phyloP scores from a whole-genome alignment of 2,329 filamentous ascomycete species.

The Neonectria ditissima region DNA sequence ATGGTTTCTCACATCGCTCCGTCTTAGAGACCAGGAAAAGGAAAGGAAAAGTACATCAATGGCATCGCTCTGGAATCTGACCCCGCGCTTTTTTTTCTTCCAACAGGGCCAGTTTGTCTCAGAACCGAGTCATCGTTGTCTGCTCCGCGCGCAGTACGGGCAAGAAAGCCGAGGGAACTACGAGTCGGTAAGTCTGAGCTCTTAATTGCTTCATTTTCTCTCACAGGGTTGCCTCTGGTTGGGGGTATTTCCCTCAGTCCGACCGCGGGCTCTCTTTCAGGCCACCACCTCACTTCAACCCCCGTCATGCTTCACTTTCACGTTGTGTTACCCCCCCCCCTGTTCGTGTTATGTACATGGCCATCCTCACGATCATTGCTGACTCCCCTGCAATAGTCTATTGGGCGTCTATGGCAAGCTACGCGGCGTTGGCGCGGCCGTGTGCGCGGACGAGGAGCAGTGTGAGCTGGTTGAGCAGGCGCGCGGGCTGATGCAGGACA shows the following conservation, averaged over 20 bases:
- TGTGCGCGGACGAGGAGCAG: slow-evolving; percentile 64
- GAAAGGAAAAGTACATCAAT: slow-evolving; percentile 21
- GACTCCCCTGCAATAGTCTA: slow-evolving; percentile 53
- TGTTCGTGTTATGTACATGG: background rate
- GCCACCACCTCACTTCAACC: background rate
- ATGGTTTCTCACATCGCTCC: slow-evolving; percentile 34
- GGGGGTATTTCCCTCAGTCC: slow-evolving; percentile 22
- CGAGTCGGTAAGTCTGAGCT: slow-evolving; percentile 78
- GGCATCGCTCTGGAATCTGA: slow-evolving; percentile 29
- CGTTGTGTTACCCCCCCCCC: background rate
- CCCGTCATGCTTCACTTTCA: background rate
- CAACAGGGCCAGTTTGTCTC: slow-evolving; percentile 62
- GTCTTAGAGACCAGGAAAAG: slow-evolving; percentile 17
- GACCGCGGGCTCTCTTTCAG: background rate
- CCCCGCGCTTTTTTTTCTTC: slow-evolving; percentile 14
- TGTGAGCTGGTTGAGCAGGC: slow-evolving; percentile 71
- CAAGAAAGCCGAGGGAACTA: slow-evolving; percentile 94
- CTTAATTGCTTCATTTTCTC: slow-evolving; percentile 2
- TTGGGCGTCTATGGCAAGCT: slow-evolving; percentile 71
- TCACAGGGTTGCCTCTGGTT: background rate
- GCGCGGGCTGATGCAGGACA: slow-evolving; percentile 80
- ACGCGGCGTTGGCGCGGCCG: slow-evolving; percentile 63
- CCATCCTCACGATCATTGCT: slow-evolving; percentile 11
- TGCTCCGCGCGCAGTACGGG: slow-evolving; percentile 96
- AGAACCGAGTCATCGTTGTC: slow-evolving; percentile 87